phyloP scores from a whole-genome alignment of 768 basidiomycete species.

The Boletus barrowsii region DNA sequence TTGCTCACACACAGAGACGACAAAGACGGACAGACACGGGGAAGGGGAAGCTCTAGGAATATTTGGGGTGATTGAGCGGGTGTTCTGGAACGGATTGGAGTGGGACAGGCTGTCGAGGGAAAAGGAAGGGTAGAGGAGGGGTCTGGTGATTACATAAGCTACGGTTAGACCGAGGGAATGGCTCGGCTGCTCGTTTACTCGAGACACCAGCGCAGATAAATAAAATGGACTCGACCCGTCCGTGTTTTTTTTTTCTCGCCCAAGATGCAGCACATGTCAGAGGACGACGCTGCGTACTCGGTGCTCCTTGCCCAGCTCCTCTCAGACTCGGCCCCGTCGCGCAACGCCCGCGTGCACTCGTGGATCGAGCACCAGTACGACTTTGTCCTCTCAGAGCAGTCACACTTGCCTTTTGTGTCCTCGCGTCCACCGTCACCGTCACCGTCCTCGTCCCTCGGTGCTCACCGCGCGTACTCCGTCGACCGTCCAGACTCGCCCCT shows the following conservation, averaged over 20 bases:
- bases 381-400: constrained; percentile 30
- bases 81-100: constrained; percentile 5
- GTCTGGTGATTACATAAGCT: background rate
- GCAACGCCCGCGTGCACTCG: constrained; percentile 32
- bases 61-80: background rate
- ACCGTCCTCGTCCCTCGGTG: constrained; percentile 32
- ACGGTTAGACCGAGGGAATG: constrained; percentile 1
- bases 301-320: constrained; percentile 28
- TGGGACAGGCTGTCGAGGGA: background rate
- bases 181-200: constrained; percentile 9
- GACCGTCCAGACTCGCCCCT: constrained; percentile 32
- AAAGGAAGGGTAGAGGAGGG: background rate
- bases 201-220: background rate
- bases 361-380: constrained; percentile 38
- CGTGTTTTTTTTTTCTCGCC: background rate
- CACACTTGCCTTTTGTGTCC: constrained; percentile 1
- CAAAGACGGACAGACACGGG: no score
- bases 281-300: constrained; percentile 31
- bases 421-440: constrained; percentile 26
- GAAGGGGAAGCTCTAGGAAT: no score
- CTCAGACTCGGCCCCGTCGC: constrained; percentile 18
- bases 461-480: constrained; percentile 16
- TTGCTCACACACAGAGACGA: no score
- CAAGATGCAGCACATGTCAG: constrained; percentile 23
- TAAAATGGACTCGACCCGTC: constrained; percentile 20